phyloP scores from a whole-genome alignment of 2,329 filamentous ascomycete species.

The Alternaria burnsii region DNA sequence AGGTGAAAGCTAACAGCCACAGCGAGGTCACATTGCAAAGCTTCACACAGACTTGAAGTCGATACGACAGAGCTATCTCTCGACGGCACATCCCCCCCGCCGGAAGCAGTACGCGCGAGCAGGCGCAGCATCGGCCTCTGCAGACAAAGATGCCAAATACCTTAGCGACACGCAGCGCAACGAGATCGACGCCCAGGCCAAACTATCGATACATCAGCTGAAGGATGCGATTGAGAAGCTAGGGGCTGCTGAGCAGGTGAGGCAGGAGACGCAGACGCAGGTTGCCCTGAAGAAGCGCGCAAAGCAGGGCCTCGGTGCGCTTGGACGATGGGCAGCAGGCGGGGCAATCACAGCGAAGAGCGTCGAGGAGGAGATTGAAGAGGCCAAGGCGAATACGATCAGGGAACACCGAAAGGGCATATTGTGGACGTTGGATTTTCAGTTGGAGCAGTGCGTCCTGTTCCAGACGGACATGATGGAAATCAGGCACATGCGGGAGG shows the following conservation, averaged over 20 bases:
- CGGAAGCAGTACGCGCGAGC: conserved; percentile 57
- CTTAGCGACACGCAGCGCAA: conserved; percentile 85
- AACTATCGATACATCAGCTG: conserved; percentile 83
- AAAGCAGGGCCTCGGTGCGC: conserved; percentile 67
- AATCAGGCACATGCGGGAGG: conserved; percentile 79
- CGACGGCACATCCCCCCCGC: conserved; percentile 72
- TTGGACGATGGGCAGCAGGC: conserved; percentile 73
- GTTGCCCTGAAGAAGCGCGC: conserved; percentile 76
- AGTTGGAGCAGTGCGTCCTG: conserved; percentile 77
- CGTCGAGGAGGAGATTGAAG: conserved; percentile 74
- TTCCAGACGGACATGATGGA: conserved; percentile 94
- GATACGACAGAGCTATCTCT: conserved; percentile 91
- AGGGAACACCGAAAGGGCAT: conserved; percentile 81
- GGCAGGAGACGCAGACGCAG: conserved; percentile 76
- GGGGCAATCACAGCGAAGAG: conserved; percentile 62
- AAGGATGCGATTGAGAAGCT: conserved; percentile 82
- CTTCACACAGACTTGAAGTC: conserved; percentile 81
- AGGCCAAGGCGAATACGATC: conserved; percentile 72
- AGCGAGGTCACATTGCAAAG: conserved; percentile 86
- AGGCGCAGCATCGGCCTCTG: conserved; percentile 40
- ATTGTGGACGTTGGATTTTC: conserved; percentile 79
- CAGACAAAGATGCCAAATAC: conserved; percentile 60
- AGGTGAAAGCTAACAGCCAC: conserved; percentile 36
- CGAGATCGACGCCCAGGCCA: conserved; percentile 86
- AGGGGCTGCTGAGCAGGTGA: conserved; percentile 81